A percentile compares a stretch with the other conserved stretches of the same genome.
Conservation (phyloP, 305 asterid genomes). For the Coffea humblotiana region DNA sequence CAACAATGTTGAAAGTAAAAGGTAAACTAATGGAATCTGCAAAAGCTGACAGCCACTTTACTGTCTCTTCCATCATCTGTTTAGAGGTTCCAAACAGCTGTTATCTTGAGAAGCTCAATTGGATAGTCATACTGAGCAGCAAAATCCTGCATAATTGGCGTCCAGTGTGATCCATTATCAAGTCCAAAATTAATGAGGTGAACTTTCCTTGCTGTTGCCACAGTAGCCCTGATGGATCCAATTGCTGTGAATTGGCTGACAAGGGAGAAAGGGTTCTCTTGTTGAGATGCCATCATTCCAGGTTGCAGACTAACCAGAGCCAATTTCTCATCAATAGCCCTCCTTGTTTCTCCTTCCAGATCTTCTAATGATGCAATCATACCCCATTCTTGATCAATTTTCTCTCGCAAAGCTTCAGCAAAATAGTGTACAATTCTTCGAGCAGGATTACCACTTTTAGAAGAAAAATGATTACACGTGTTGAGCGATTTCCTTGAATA, state of each 20-base stretch:
- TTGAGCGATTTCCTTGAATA: slow-evolving; percentile 26
- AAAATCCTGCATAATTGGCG: slow-evolving; percentile 40
- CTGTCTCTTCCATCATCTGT: slow-evolving; percentile 25
- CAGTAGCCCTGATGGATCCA: slow-evolving; percentile 37
- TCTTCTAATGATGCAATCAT: neutral
- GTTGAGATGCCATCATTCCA: slow-evolving; percentile 15
- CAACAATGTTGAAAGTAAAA: slow-evolving; percentile 23
- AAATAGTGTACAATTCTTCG: slow-evolving; percentile 32
- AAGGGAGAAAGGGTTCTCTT: slow-evolving; percentile 27
- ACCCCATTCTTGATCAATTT: slow-evolving; percentile 19
- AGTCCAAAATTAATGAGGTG: slow-evolving; percentile 40
- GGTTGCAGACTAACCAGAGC: slow-evolving; percentile 17
- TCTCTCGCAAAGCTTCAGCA: slow-evolving; percentile 27
- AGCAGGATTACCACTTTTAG: slow-evolving; percentile 23
- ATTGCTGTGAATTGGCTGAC: slow-evolving; percentile 37
- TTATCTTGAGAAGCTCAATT: slow-evolving; percentile 43
- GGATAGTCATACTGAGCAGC: slow-evolving; percentile 21
- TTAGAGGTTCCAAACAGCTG: slow-evolving; percentile 33
- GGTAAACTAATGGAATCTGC: slow-evolving; percentile 31
- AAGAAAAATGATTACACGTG: slow-evolving; percentile 8
- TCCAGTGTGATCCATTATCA: slow-evolving; percentile 39
- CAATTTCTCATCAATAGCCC: slow-evolving; percentile 19
- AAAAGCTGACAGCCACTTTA: slow-evolving; percentile 28
- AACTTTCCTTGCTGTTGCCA: slow-evolving; percentile 30
- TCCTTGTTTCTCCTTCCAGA: neutral